A percentile compares a stretch with the other conserved stretches of the same genome.
Conservation (phyloP, 768 basidiomycete species). For the Chalciporus piperatus region DNA sequence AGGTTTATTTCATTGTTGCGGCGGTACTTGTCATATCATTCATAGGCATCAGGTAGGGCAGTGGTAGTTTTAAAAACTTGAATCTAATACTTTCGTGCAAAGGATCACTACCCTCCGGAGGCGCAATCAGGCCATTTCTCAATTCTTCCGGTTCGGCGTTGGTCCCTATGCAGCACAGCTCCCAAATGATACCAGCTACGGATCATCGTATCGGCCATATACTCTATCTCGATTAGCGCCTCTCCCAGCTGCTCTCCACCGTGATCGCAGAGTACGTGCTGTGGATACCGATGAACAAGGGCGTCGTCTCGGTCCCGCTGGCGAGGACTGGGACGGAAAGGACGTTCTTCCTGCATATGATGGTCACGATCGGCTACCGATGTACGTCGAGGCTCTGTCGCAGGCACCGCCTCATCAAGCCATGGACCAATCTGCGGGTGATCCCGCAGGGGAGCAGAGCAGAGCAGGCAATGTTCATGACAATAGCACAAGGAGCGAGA, state of each 20-base stretch:
- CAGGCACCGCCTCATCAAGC: background rate
- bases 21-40: slow-evolving; percentile 12
- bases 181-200: background rate
- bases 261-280: slow-evolving; percentile 28
- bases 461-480: background rate
- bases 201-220: slow-evolving; percentile 10
- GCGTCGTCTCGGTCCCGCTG: slow-evolving; percentile 33
- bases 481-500: background rate
- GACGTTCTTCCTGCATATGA: slow-evolving; percentile 50
- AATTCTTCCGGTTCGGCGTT: slow-evolving; percentile 20
- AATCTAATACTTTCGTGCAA: slow-evolving; percentile 1
- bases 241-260: slow-evolving; percentile 21
- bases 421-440: background rate
- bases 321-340: slow-evolving; percentile 38
- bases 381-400: slow-evolving; percentile 34
- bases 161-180: slow-evolving; percentile 2
- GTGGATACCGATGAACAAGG: slow-evolving; percentile 41
- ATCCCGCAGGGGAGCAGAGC: slow-evolving; percentile 1
- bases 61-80: background rate
- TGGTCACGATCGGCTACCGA: slow-evolving; percentile 43
- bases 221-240: slow-evolving; percentile 15
- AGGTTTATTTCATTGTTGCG: slow-evolving; percentile 25
- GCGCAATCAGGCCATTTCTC: slow-evolving; percentile 11
- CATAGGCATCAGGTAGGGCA: slow-evolving; percentile 21
- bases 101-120: slow-evolving; percentile 26